Evolutionary conservation across 2,329 filamentous ascomycete genomes (phyloP).

Genomic region (Claviceps pusilla): DNA sequence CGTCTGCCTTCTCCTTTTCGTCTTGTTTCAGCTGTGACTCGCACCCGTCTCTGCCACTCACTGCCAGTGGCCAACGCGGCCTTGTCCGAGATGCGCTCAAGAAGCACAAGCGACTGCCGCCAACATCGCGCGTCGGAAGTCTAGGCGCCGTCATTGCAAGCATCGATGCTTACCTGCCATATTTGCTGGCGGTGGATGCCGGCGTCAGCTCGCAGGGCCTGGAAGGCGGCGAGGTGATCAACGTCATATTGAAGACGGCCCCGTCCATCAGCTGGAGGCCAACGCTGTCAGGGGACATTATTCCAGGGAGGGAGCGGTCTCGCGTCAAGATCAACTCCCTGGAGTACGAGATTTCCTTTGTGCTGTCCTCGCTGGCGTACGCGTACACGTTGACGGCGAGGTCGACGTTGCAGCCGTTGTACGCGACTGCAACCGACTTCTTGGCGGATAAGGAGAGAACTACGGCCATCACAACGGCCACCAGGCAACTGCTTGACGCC

Average conservation of each 20-base stretch:
- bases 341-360: conserved; percentile 72
- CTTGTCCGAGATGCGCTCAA: conserved; percentile 75
- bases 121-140: conserved; percentile 53
- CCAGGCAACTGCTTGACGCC: conserved; percentile 62
- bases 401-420: conserved; percentile 55
- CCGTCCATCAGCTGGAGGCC: conserved; percentile 72
- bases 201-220: conserved; percentile 41
- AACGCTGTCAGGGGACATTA: conserved; percentile 51
- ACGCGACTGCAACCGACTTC: conserved; percentile 47
- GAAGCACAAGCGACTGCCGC: conserved; percentile 71
- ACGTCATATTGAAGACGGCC: conserved; percentile 44
- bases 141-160: conserved; percentile 55
- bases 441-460: conserved; percentile 51
- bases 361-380: conserved; percentile 61
- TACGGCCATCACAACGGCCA: conserved; percentile 55
- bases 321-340: conserved; percentile 59
- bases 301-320: conserved; percentile 48
- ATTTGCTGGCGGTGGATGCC: conserved; percentile 62
- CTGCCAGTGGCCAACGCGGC: conserved; percentile 68
- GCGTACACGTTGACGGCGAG: conserved; percentile 60
- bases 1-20: conserved; percentile 71
- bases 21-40: conserved; percentile 62
- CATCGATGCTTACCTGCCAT: conserved; percentile 67
- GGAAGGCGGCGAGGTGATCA: conserved; percentile 43
- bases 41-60: conserved; percentile 76